phyloP scores from a whole-genome alignment of 2,329 filamentous ascomycete genomes.

The Botrytis tulipae region DNA sequence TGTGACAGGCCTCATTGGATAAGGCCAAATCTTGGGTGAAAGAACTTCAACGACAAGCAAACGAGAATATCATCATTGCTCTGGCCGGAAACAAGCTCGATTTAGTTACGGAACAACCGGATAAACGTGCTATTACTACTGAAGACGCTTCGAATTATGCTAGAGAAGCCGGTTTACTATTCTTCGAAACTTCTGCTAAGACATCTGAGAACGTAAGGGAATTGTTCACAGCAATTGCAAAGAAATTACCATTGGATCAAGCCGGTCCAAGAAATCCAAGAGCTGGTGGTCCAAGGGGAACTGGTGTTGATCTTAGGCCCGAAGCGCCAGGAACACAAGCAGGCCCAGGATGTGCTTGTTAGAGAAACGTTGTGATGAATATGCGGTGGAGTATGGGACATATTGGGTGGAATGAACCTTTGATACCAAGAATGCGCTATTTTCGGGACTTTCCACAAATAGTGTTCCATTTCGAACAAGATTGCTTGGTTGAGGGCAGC shows the following conservation, averaged over 20 bases:
- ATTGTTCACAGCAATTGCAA: slow-evolving; percentile 94
- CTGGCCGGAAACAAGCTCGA: slow-evolving; percentile 98
- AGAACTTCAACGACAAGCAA: slow-evolving; percentile 96
- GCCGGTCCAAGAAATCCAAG: slow-evolving; percentile 86
- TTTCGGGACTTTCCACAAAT: slow-evolving; percentile 25
- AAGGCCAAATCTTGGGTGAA: slow-evolving; percentile 99
- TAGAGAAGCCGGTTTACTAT: slow-evolving; percentile 86
- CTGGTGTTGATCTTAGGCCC: slow-evolving; percentile 62
- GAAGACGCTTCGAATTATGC: slow-evolving; percentile 95
- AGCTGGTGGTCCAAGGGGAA: slow-evolving; percentile 47
- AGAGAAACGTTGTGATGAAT: slow-evolving; percentile 34
- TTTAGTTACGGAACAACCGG: slow-evolving; percentile 88
- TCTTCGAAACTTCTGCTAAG: slow-evolving; percentile 99
- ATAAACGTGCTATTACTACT: slow-evolving; percentile 88
- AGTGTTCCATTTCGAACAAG: slow-evolving; percentile 28
- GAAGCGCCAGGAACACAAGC: slow-evolving; percentile 56
- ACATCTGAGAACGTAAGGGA: slow-evolving; percentile 94
- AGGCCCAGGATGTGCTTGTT: slow-evolving; percentile 63
- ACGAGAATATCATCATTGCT: slow-evolving; percentile 99
- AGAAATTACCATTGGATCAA: slow-evolving; percentile 95
- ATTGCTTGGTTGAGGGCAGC: slow-evolving; percentile 28
- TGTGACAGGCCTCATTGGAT: slow-evolving; percentile 79
- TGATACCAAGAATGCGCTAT: slow-evolving; percentile 25
- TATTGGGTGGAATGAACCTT: slow-evolving; percentile 24
- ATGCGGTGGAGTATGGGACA: slow-evolving; percentile 27